Evolutionary conservation across 2,329 filamentous ascomycete genomes (phyloP).

Genomic region (Ophiobolus disseminans): DNA sequence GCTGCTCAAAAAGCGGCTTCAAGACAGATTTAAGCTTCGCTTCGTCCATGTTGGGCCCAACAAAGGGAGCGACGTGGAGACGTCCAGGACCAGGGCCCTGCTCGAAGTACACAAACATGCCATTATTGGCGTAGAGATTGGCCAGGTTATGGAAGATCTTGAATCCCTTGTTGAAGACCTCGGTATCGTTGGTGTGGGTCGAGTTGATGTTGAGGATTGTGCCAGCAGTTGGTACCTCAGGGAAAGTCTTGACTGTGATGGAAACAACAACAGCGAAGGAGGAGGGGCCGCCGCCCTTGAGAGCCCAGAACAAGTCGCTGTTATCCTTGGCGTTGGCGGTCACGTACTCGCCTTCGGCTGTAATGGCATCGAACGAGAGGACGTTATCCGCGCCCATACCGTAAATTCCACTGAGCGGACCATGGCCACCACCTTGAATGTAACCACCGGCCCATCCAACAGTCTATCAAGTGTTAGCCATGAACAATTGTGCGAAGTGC

Average conservation of each 20-base stretch:
- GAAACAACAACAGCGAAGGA: conserved; percentile 41
- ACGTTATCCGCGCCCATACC: conserved; percentile 50
- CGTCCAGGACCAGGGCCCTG: conserved; percentile 30
- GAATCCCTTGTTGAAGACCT: conserved; percentile 37
- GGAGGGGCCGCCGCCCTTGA: conserved; percentile 44
- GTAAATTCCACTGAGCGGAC: conserved; percentile 47
- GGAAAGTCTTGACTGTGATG: conserved; percentile 44
- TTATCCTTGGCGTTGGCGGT: conserved; percentile 41
- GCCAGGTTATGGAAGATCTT: conserved; percentile 44
- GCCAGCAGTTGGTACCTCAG: conserved; percentile 41
- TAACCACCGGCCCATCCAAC: conserved; percentile 54
- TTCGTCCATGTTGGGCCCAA: conserved; percentile 41
- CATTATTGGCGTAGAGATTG: conserved; percentile 41
- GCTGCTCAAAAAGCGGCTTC: conserved; percentile 36
- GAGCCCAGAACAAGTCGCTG: conserved; percentile 48
- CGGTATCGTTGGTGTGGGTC: conserved; percentile 43
- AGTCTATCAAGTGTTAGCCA: conserved; percentile 27
- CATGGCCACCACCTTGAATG: conserved; percentile 54
- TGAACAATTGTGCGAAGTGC: background rate
- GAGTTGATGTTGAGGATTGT: conserved; percentile 46
- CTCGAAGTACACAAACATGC: conserved; percentile 49
- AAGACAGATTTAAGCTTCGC: conserved; percentile 33
- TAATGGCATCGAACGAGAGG: conserved; percentile 49
- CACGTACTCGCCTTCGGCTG: conserved; percentile 46
- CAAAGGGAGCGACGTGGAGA: conserved; percentile 43